Evolutionary conservation across 202 grass and related monocot genomes (phyloP), one percentile per base, ranked within the genome.

Genomic region (Carex arenaria): DNA sequence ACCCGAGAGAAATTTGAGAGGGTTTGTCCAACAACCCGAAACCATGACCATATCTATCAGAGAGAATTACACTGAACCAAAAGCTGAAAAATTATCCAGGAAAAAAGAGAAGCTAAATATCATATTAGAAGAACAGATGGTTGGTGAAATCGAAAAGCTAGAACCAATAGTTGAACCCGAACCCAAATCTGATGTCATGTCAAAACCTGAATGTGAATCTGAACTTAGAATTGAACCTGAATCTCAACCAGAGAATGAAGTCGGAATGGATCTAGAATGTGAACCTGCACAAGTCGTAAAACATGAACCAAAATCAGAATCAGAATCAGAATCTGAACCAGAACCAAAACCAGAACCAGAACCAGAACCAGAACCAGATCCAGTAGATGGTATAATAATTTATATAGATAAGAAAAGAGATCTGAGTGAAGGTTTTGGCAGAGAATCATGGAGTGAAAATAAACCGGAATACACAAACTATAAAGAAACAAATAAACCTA

Each of bases 1-100:
- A n/a, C 83, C 88, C 7, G 93, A 99, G 81, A 91, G 89, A 18
- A 87, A 96, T 85, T 99, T 95, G 78, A 63, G 78, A 2, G 89
- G 86, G 1, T 90, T 95, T 84, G 22, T 99, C 68, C 68, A 83
- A 88, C 78, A 92, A 79, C 91, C 91, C 23, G 88, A 91, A 74
- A 72, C 67, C 83, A 85, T 90, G 84, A 93, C 83, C 56, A 85
- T 93, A 72, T 83, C 72, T 89, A 83, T 89, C 12, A 69, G 94
- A 31, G 91, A 99, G 47, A 83, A 89, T 40, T 84, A 81, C 68
- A 82, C 23, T 20, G 64, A 82, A 57, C 80, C 20, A 31, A 82
- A 69, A 82, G 9, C 30, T 18, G 15, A 57, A 82, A 40, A 69
- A 32, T 69, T 69, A 34, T 45, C 62, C 38, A 69, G 26, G 15